These are phyloP conservation scores for Rhazya stricta DNA, from an alignment of 257 asterid species.

Conservation along the genomic window DNA sequence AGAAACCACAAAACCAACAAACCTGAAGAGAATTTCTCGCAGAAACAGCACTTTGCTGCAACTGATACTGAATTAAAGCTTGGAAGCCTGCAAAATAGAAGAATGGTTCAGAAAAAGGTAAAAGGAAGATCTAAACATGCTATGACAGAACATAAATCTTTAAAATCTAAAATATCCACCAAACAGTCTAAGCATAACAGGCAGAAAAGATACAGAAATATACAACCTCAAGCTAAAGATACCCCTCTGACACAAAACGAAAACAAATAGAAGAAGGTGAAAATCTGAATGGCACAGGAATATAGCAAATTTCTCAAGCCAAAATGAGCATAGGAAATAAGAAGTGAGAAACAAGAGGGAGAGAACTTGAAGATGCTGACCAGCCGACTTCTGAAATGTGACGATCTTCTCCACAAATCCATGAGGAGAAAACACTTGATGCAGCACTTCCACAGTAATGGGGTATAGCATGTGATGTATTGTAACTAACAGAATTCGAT, in stretches of 20 bases:
- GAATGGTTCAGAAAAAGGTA: constrained; percentile 15
- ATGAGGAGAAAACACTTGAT: constrained; percentile 99
- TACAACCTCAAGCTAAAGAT: not conserved
- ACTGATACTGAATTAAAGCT: constrained; percentile 84
- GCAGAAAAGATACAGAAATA: not conserved
- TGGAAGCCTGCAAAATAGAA: constrained; percentile 73
- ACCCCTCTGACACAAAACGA: not conserved
- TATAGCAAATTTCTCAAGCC: not conserved
- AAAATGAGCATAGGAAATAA: constrained; percentile 34
- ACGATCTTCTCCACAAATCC: constrained; percentile 99
- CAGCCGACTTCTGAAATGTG: constrained; percentile 99
- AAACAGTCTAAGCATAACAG: not conserved
- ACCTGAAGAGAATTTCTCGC: constrained; percentile 95
- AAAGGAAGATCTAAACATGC: not conserved
- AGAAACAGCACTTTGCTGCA: constrained; percentile 66
- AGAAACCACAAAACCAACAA: not conserved
- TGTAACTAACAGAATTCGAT: constrained; percentile 97
- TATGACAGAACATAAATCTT: not conserved
- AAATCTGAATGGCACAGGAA: constrained; percentile 4
- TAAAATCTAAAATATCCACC: not conserved
- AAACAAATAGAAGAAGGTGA: not conserved
- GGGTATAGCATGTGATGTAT: constrained; percentile 99
- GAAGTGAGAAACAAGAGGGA: constrained; percentile 36
- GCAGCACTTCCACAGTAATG: constrained; percentile 99
- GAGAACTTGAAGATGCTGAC: constrained; percentile 87